These are phyloP conservation scores for Petunia axillaris DNA, from an alignment of 257 asterid species.

Conservation along the genomic window DNA sequence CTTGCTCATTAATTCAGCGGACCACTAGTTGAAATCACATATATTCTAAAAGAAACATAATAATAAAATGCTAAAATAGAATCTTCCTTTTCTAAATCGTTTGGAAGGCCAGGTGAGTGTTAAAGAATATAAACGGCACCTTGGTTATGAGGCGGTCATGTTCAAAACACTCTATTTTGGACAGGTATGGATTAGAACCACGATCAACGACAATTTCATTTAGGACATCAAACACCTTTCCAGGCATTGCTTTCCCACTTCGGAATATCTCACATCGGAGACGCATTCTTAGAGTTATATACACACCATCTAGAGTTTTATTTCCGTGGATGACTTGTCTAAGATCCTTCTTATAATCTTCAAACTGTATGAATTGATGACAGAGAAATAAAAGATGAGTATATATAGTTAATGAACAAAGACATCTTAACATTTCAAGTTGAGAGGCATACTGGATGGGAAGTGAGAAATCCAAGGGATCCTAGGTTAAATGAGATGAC, in stretches of 20 bases:
- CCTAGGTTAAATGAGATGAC: conserved; percentile 99
- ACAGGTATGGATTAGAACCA: conserved; percentile 98
- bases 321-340: conserved; percentile 91
- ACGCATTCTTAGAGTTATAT: conserved; percentile 97
- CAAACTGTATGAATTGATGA: conserved; percentile 59
- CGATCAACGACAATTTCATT: conserved; percentile 97
- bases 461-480: conserved; percentile 94
- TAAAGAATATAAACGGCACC: conserved; percentile 44
- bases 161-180: conserved; percentile 94
- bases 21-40: background rate
- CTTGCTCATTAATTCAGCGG: conserved; percentile 22
- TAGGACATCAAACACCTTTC: conserved; percentile 90
- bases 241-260: conserved; percentile 89
- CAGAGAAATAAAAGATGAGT: conserved; percentile 20
- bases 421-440: conserved; percentile 25
- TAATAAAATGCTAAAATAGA: background rate
- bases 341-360: conserved; percentile 75
- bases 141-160: conserved; percentile 98
- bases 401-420: background rate
- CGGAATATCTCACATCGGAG: conserved; percentile 93
- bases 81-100: background rate
- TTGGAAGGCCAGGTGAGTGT: conserved; percentile 4
- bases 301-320: conserved; percentile 84
- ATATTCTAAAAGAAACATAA: background rate
- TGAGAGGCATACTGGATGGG: conserved; percentile 69